Base-by-base conservation (phyloP, 257 asterid genomes). In the Plantago ovata region DNA sequence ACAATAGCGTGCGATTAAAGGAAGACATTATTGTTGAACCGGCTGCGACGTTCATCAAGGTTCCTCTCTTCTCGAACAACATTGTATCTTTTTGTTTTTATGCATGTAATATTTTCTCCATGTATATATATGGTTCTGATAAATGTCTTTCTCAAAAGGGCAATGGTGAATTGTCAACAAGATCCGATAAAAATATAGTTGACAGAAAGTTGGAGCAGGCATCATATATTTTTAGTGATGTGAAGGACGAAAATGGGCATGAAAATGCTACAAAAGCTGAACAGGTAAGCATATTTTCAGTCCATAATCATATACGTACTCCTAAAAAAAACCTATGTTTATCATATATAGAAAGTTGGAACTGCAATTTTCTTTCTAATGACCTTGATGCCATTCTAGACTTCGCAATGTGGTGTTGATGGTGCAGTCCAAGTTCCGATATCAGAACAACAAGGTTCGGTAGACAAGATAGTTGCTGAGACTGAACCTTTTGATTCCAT, bases 1-100 rank as follows among this genome's bases (percentile, higher is more conserved):
- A 92, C 74, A 92, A 88, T 57, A 88, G 98, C 58, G 84, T 92
- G 33, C 83, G 96, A 45, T 61, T 78, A 47, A 88, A 82, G 86
- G 95, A 84, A 4, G 98, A 88, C 69, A 64, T 79, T 54, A 82
- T 94, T 71, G 67, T 69, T 49, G 98, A 95, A 64, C 87, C 96
- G 55, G 95, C 98, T 57, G 77, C 79, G 79, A 77, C 85, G 21
- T 74, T 87, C 49, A 64, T 92, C 66, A 71, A 88, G 98, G 98
- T 92, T 65, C 53, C 59, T 60, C 58, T 51, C 75, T 42, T 47
- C 24, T 54, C 64, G 33, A 13, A 28, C 40, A 15, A 41, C 11
- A 38, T 28, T 22, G 42, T 8, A 33, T 20, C 13, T 56, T 39
- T 45, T 44, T 33, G n/a, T 28, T 54, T 44, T 61, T 56, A 46